Evolutionary conservation across 768 basidiomycete genomes (phyloP).

Genomic region (Vararia minispora): DNA sequence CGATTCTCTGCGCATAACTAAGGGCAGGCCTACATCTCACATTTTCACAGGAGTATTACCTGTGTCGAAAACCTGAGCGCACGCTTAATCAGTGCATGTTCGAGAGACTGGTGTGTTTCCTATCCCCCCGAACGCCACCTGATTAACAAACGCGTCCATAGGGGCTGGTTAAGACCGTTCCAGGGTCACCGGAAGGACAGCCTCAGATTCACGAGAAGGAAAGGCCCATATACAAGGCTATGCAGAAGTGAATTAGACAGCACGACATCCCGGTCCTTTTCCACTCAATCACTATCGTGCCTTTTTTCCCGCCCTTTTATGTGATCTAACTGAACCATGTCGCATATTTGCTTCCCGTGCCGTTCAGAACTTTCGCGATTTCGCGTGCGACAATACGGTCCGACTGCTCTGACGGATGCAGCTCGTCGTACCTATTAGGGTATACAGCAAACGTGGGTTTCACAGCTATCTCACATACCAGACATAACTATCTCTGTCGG

Average conservation of each 20-base stretch:
- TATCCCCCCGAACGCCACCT: neutral
- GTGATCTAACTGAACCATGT: constrained; percentile 42
- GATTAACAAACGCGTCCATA: constrained; percentile 20
- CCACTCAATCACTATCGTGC: neutral
- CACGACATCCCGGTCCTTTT: no score
- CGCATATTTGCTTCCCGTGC: constrained; percentile 32
- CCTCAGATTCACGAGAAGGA: constrained; percentile 82
- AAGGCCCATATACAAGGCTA: constrained; percentile 68
- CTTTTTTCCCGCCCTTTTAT: no score
- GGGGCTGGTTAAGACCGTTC: constrained; percentile 88
- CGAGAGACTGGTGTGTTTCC: constrained; percentile 77
- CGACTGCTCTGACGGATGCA: constrained; percentile 53
- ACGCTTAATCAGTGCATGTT: constrained; percentile 90
- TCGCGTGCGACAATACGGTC: constrained; percentile 42
- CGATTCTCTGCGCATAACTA: neutral
- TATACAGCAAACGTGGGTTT: neutral
- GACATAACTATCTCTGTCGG: constrained; percentile 44
- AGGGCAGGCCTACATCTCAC: neutral
- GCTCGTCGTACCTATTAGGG: constrained; percentile 35
- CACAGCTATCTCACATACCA: constrained; percentile 29
- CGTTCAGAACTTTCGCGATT: constrained; percentile 34
- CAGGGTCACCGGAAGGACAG: constrained; percentile 74
- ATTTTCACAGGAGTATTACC: constrained; percentile 63
- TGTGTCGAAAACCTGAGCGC: constrained; percentile 83
- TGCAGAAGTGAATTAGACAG: constrained; percentile 58